These are phyloP conservation scores for Gilbertella persicaria DNA, from an alignment of 371 early-diverging fungal genomes.

Conservation along the genomic window DNA sequence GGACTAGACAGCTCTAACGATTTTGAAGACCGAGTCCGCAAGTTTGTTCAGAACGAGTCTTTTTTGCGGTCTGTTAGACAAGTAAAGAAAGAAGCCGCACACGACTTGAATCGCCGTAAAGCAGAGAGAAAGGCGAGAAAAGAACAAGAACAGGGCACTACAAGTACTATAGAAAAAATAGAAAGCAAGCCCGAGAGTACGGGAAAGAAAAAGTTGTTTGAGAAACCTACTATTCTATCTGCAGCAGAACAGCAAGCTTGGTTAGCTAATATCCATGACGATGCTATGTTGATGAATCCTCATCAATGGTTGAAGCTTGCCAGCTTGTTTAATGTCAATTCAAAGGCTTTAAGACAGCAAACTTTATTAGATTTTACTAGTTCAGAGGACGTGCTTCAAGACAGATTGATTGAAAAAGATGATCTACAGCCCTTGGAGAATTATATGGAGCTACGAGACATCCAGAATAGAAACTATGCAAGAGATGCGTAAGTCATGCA, in stretches of 20 bases:
- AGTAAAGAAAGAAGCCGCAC: conserved; percentile 2
- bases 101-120: conserved; percentile 22
- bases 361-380: conserved; percentile 19
- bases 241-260: conserved; percentile 32
- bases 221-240: conserved; percentile 18
- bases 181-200: too few species aligned
- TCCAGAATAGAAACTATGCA: conserved; percentile 50
- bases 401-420: conserved; percentile 11
- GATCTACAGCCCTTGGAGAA: conserved; percentile 30
- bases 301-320: conserved; percentile 49
- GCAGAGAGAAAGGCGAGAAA: conserved; percentile 28
- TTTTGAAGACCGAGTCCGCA: conserved; percentile 17
- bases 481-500: conserved; percentile 49
- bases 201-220: conserved; percentile 13
- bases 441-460: conserved; percentile 42
- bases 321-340: conserved; percentile 42
- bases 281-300: conserved; percentile 41
- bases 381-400: conserved; percentile 12
- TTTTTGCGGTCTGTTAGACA: conserved; percentile 1
- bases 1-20: conserved; percentile 13
- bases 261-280: conserved; percentile 35
- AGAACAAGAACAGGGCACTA: conserved; percentile 16
- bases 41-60: conserved; percentile 13
- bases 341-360: conserved; percentile 34
- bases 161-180: background rate